Evolutionary conservation across 169 alveolate genomes (phyloP), one percentile per base, ranked within the genome.

Genomic region (Plasmodium inui): DNA sequence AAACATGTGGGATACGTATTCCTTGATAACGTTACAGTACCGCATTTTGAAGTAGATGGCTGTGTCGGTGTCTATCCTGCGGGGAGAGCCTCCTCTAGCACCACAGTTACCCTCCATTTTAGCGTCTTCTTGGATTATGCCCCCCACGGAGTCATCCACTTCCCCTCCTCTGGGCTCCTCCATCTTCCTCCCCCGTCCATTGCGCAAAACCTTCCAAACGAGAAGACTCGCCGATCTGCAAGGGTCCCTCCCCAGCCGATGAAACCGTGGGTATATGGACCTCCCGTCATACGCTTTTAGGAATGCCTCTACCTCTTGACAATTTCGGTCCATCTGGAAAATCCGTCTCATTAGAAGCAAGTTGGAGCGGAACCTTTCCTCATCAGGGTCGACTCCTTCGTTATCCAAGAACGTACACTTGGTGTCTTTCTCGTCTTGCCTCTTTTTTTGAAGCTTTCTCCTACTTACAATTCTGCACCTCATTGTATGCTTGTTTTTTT

Each of bases 1-100:
- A 72, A 78, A 88, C 22, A 88, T 71, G 70, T 88, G 94, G 12
- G n/a, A 61, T 22, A 88, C 72, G 34, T 88, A 88, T 14, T 12
- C n/a, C 82, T 50, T 88, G 44, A 78, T 28, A 28, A 88, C 57
- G 44, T 78, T 55, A 3, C 14, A 78, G 46, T 88, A 88, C 14
- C 89, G n/a, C n/a, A 44, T 53, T 57, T 22, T 19, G 53, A 88
- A 88, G 67, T 88, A 88, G 12, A 3, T n/a, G 22, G 55, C 41
- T n/a, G 72, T 5, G 19, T 34, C 28, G 5, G 46, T 78, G 37
- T 88, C 94, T 19, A 88, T 12, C 8, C 74, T 73, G 17, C 76
- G 19, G 4, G 57, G 57, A 14, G 28, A 19, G 34, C 1, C 70
- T 81, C 9, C 14, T 46, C 8, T 73, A 46, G 32, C 14, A 26